phyloP scores from a whole-genome alignment of 345 rosid species.

The Brassica rapa region DNA sequence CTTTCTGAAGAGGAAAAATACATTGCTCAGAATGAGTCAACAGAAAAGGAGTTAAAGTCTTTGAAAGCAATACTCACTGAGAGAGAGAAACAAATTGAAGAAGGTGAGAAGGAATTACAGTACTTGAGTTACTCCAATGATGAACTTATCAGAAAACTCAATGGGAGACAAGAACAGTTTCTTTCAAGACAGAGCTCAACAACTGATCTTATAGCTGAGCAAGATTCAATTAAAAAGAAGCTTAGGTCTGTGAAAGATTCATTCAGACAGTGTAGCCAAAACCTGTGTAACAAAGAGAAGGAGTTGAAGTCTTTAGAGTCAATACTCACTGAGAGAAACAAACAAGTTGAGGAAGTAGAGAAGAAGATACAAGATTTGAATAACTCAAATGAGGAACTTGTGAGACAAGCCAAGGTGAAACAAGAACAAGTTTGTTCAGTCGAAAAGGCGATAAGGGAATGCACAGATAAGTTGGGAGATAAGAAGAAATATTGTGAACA shows the following conservation, averaged over 20 bases:
- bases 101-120: constrained; percentile 30
- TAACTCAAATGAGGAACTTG: constrained; percentile 26
- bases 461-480: constrained; percentile 6
- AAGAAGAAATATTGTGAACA: constrained; percentile 3
- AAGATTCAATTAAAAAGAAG: neutral
- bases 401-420: constrained; percentile 19
- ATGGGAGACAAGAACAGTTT: constrained; percentile 28
- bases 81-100: constrained; percentile 25
- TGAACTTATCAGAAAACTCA: constrained; percentile 23
- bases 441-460: constrained; percentile 20
- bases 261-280: neutral
- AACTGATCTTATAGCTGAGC: neutral
- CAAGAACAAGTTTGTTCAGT: constrained; percentile 26
- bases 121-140: constrained; percentile 25
- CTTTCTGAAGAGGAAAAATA: neutral
- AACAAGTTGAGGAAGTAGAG: constrained; percentile 31
- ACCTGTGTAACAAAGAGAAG: neutral
- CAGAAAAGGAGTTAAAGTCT: neutral
- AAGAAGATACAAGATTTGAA: constrained; percentile 31
- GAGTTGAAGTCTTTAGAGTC: neutral
- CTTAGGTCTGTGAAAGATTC: neutral
- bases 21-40: neutral
- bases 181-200: constrained; percentile 24
- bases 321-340: constrained; percentile 11
- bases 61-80: constrained; percentile 32